Evolutionary conservation across 2,329 filamentous ascomycete genomes (phyloP), one percentile per base, ranked within the genome.

Genomic region (Aspergillus cejpii): DNA sequence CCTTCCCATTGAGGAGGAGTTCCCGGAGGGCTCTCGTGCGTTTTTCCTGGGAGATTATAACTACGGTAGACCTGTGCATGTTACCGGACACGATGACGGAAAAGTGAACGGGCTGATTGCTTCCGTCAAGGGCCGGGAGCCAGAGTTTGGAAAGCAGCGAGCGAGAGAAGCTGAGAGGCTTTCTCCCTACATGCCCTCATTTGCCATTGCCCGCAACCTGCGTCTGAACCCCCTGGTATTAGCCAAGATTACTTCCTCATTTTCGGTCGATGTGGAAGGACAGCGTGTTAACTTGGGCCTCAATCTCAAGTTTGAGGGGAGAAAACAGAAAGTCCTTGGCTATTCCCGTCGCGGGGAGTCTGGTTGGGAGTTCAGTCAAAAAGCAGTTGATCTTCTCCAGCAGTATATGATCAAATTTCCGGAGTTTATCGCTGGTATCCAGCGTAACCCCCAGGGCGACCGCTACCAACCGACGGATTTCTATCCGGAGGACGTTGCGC

Each of bases 41-140:
- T 98, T 98, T 71, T 97, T 95, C 74, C 73, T 98, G 2, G 92
- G 92, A 37, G 90, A 96, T 28, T 94, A 85, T 68, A 87, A 88
- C 42, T 97, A 94, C 58, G 92, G 92, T 12, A 81, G 90, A 28
- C 91, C 92, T 3, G 72, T 95, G n/a, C 83, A 92, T 63, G 81
- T 98, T 17, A 78, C 79, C 19, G 81, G 80, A 1, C 87, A 97
- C 60, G 74, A 75, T 12, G 75, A 79, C 47, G 83, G 86, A 59
- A 90, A 87, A 65, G 81, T 87, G 8, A 83, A 88, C 47, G 81
- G 95, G 42, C 79, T 84, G 68, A 76, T 97, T n/a, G 84, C 84
- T 2, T 77, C 80, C 23, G 72, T 85, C 15, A 83, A 83, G 61
- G 79, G 73, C 15, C 84, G 80, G 54, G 91, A 97, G 63, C 76